Evolutionary conservation across 306 rosid genomes (phyloP), one percentile per base, ranked within the genome.

Genomic region (Elaeagnus macrophylla): DNA sequence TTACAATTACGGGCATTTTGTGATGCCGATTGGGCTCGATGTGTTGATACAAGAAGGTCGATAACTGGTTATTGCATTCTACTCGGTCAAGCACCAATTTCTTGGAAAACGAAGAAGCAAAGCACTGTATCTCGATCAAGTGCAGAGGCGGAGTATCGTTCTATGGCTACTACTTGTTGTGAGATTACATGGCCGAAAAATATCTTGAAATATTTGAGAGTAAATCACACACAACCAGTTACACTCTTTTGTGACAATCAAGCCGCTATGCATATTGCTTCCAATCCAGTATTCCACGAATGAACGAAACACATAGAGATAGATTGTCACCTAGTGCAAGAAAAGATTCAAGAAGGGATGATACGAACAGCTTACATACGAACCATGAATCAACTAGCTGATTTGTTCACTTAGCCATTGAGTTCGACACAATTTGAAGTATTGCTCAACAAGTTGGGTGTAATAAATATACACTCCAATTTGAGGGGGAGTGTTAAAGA

Each of bases 101-200:
- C 39, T 11, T 61, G 10, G 40, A 61, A 39, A 20, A 48, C 25
- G 11, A 61, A 39, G 49, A 39, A 18, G 10, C 20, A 39, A 61
- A n/a, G 6, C 14, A 39, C 12, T 7, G 0, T 39, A 5, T 18
- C 48, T 1, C 9, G 7, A 2, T 49, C 51, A 18, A 13, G 7
- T 7, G 3, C 32, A 25, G 5, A 25, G 32, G 1, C 3, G 4
- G 32, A 25, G 32, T 25, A 25, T 25, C 32, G 32, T 25, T 25
- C 32, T 25, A 25, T 25, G 32, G 4, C 5, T 25, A 25, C 32
- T 25, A 1, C 32, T 25, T 25, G 32, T 25, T 25, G 4, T 25
- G 32, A 25, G 32, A 25, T 25, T 25, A 25, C 32, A 25, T 25
- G 32, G 32, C 32, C 4, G 4, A 25, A 25, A 25, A 25, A 25